A percentile compares a stretch with the other conserved stretches of the same genome.
Evolutionary conservation across 352 stramenopile species (phyloP).

Genomic region (Globisporangium yorkense): DNA sequence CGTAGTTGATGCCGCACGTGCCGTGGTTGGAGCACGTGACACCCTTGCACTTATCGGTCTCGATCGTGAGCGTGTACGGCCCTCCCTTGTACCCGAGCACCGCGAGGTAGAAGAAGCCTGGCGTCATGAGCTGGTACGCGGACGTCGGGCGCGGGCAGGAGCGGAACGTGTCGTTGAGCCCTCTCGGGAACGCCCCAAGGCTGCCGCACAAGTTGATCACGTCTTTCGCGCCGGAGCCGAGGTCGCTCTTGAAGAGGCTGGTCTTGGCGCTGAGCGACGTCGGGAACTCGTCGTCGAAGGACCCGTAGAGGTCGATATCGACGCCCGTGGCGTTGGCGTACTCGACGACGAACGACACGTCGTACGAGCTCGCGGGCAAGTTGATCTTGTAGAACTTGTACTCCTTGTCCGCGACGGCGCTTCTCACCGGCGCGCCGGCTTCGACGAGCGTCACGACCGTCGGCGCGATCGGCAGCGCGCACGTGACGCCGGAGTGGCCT

Average conservation of each 20-base stretch:
- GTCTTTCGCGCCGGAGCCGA: constrained; percentile 26
- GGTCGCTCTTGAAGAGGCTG: constrained; percentile 53
- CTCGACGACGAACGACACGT: constrained; percentile 53
- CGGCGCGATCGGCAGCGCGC: constrained; percentile 15
- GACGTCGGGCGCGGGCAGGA: constrained; percentile 47
- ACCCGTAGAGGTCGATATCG: constrained; percentile 70
- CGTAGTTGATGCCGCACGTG: constrained; percentile 49
- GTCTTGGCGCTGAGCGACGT: constrained; percentile 40
- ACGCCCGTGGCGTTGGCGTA: constrained; percentile 18
- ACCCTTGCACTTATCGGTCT: constrained; percentile 62
- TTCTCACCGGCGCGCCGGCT: constrained; percentile 13
- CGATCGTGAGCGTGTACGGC: constrained; percentile 32
- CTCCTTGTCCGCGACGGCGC: constrained; percentile 33
- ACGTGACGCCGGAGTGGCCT: constrained; percentile 43
- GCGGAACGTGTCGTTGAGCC: constrained; percentile 48
- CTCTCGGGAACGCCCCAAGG: constrained; percentile 54
- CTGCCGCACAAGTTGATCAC: constrained; percentile 67
- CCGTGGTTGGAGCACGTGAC: constrained; percentile 57
- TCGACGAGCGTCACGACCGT: constrained; percentile 22
- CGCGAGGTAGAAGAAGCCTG: constrained; percentile 65
- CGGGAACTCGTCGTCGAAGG: constrained; percentile 56
- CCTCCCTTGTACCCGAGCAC: constrained; percentile 49
- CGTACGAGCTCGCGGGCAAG: constrained; percentile 53
- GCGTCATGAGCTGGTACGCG: constrained; percentile 44
- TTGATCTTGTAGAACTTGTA: constrained; percentile 73